A percentile compares a stretch with the other conserved stretches of the same genome.
phyloP scores from a whole-genome alignment of 1,284 basidiomycete species.

The Tranzscheliella williamsii region DNA sequence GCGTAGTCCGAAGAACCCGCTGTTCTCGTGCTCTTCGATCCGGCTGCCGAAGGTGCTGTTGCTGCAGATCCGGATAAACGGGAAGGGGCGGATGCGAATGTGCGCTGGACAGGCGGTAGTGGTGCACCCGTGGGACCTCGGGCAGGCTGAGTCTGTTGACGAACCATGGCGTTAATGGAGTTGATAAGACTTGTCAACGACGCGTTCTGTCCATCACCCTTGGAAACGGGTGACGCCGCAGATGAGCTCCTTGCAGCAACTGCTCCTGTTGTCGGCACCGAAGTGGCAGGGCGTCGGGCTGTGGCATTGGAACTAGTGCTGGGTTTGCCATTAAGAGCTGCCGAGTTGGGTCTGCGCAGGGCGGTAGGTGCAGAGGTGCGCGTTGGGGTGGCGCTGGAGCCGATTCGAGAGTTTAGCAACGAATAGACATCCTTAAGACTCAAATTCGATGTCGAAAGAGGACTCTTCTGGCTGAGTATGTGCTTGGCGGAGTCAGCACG shows the following conservation, averaged over 20 bases:
- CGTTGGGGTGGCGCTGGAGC: conserved; percentile 1
- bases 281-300: background rate
- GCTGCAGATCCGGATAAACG: background rate
- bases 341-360: no score
- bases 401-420: conserved; percentile 13
- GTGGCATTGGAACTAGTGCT: background rate
- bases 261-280: background rate
- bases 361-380: no score
- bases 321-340: background rate
- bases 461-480: background rate
- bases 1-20: background rate
- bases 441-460: conserved; percentile 6
- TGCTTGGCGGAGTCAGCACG: conserved; percentile 4
- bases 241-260: background rate
- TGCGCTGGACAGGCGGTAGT: conserved; percentile 16
- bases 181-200: conserved; percentile 26
- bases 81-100: background rate
- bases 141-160: conserved; percentile 28
- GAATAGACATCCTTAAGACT: conserved; percentile 40
- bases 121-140: conserved; percentile 34
- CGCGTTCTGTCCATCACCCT: no score
- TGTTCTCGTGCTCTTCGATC: background rate
- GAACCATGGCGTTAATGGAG: conserved; percentile 30
- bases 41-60: background rate
- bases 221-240: background rate